Base-by-base conservation (phyloP, 805 yeast genomes). In the Ogataea zsoltii region DNA sequence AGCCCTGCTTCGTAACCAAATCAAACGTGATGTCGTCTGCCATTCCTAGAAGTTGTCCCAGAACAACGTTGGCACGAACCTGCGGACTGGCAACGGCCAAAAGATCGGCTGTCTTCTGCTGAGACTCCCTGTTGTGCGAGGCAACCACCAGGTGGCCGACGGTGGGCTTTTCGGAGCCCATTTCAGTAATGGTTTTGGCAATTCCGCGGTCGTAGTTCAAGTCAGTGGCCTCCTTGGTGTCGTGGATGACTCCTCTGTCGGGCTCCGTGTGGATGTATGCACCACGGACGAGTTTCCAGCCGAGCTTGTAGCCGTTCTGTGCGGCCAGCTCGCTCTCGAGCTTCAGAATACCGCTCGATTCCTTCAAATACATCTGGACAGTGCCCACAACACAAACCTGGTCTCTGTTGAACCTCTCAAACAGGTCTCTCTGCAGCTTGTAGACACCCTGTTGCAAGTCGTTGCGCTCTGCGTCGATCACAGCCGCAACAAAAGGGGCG, bases 41-140 rank as follows among this genome's bases (percentile, higher is more conserved):
- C 97, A 91, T 92, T 30, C 98, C 98, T 62, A 92, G 72, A 53
- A 91, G 77, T 71, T 92, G 97, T 34, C 92, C 98, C 56, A 90
- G 74, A 7, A 87, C 89, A 19, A 91, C 85, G 55, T 87, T 86
- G 37, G 81, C 70, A 49, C 69, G 70, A 23, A 63, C 69, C 56
- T 55, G 63, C 61, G 42, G 32, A 28, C 46, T 35, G 34, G 57
- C 56, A 2, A 50, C 17, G 6, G 65, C 59, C 40, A 88, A 65
- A 48, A 80, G 68, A 44, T 79, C 71, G 19, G 92, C 81, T 12
- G 88, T 94, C 56, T 79, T 70, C 54, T 79, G 69, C 63, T 88
- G 83, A n/a, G 97, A 88, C 30, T 79, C 79, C 30, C 77, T 77
- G 65, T 92, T 91, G 69, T 91, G 98, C 14, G 96, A 83, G 3